Percentiles rank a stretch among this genome's conserved stretches.
Conservation (phyloP, 768 basidiomycete genomes). For the Hydnum rufescens region DNA sequence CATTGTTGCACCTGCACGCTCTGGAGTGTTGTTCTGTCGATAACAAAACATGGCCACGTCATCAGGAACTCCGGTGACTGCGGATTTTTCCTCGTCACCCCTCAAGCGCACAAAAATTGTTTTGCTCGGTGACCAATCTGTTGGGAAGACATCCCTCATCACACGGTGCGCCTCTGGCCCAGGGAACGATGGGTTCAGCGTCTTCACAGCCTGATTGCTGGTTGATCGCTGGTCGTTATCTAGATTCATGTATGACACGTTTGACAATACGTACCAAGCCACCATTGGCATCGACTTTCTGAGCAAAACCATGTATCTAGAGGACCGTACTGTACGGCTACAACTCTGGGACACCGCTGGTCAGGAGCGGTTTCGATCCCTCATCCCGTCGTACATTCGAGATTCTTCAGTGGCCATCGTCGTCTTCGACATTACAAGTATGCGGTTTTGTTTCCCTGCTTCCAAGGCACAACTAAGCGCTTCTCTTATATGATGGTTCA, state of each 20-base stretch:
- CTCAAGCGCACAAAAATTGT: conserved; percentile 95
- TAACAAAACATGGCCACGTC: neutral
- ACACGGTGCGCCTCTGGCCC: conserved; percentile 42
- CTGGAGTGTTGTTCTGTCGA: too few relatives aligned
- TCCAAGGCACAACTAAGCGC: neutral
- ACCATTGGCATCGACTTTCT: conserved; percentile 98
- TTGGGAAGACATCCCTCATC: conserved; percentile 96
- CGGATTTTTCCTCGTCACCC: conserved; percentile 73
- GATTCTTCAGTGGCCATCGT: conserved; percentile 98
- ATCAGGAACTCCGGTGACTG: conserved; percentile 37
- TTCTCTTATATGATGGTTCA: neutral
- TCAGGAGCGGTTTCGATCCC: conserved; percentile 89
- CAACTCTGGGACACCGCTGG: conserved; percentile 99
- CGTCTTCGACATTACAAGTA: conserved; percentile 97
- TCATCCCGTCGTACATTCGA: conserved; percentile 97
- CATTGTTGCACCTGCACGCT: too few relatives aligned
- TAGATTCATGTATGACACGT: conserved; percentile 98
- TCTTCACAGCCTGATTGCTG: neutral
- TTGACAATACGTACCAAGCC: conserved; percentile 97
- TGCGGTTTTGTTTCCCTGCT: conserved; percentile 16
- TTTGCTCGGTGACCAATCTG: conserved; percentile 88
- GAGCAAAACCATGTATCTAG: conserved; percentile 99
- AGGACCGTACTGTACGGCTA: conserved; percentile 91
- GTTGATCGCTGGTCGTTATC: neutral
- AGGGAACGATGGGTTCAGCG: neutral